Evolutionary conservation across 331 rosid genomes (phyloP), one percentile per base, ranked within the genome.

Genomic region (Malus hybrid): DNA sequence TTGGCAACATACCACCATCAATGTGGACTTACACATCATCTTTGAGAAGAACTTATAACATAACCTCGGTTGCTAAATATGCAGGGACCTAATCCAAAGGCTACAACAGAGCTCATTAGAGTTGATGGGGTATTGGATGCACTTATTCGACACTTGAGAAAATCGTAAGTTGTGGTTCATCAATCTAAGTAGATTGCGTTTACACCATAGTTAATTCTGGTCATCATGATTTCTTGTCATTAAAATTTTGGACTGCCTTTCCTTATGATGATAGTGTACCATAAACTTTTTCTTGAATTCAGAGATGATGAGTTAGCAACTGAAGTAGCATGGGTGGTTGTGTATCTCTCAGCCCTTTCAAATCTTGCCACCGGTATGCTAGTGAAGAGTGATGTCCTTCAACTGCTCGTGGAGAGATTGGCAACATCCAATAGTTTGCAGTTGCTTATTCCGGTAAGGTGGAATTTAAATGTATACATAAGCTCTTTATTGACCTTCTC

Each of bases 251-350:
- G 5, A 73, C 73, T 67, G 39, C 20, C 31, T n/a, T 42, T 56
- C 24, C 31, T 59, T 36, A 13, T 61, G 57, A 73, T 36, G 68
- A 60, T 5, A 59, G 42, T 36, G 73, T 67, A 59, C 67, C 55
- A 32, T 78, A n/a, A 79, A 54, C 77, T 70, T 65, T 27, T 71
- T 63, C 31, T 54, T 62, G 70, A 74, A 66, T 81, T 75, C 90
- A 92, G 99, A 91, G 99, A 95, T 52, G 97, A 92, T 70, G 97
- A 92, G 75, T 82, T 93, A 85, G 92, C 92, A 48, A 95, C 97
- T 78, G 99, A 95, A 85, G 93, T 92, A 74, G 97, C 97, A 69
- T 95, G 97, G 99, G 96, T 95, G 52, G 88, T 89, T 71, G 97
- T 90, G 76, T 95, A 95, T 85, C 91, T 94, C 22, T 92, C 97